Evolutionary conservation across 2,329 filamentous ascomycete species (phyloP).

Genomic region (Pseudomassariella vexata): DNA sequence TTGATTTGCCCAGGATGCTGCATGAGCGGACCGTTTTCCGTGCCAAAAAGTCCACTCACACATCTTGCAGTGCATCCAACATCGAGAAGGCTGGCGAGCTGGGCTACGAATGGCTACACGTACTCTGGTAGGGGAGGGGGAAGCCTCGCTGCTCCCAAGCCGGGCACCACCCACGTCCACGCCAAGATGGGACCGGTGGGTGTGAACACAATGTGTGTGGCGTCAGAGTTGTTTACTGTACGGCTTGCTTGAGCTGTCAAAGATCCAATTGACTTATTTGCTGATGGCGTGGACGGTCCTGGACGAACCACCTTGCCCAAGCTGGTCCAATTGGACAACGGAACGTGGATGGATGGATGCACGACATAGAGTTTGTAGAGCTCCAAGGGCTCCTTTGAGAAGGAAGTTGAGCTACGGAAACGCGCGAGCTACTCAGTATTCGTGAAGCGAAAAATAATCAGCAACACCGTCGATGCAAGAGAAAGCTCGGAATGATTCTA

Average conservation of each 20-base stretch:
- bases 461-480: no score
- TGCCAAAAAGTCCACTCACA: conserved; percentile 16
- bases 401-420: no score
- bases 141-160: conserved; percentile 1
- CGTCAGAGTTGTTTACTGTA: conserved; percentile 1
- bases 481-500: no score
- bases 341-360: conserved; percentile 11
- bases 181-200: not conserved
- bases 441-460: no score
- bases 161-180: not conserved
- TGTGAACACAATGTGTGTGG: conserved; percentile 2
- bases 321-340: conserved; percentile 6
- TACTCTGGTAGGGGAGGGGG: no score
- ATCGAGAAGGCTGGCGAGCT: not conserved
- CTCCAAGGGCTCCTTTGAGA: no score
- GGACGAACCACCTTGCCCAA: conserved; percentile 4
- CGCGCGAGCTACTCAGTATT: no score
- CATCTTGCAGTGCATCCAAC: conserved; percentile 1
- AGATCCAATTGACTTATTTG: conserved; percentile 5
- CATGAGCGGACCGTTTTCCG: conserved; percentile 32
- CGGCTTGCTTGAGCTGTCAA: not conserved
- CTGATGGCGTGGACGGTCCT: conserved; percentile 5
- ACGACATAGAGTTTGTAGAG: no score
- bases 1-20: conserved; percentile 20
- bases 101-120: no score